Base-by-base conservation (phyloP, 2,329 filamentous ascomycete species). In the Fusarium concolor region DNA sequence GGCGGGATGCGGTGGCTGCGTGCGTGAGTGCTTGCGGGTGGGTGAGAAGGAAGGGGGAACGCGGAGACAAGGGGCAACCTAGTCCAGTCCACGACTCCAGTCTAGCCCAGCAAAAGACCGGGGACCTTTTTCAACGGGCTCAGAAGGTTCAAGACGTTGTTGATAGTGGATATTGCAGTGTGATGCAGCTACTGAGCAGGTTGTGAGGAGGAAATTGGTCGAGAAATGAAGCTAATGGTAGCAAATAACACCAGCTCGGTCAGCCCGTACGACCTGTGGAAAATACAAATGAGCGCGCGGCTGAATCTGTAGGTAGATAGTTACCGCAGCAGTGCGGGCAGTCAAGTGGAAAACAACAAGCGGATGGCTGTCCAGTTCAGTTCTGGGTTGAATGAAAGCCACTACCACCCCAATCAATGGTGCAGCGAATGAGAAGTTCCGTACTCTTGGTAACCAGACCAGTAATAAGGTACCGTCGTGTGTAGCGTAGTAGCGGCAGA, bases 41-140 rank as follows among this genome's bases (percentile, higher is more conserved):
- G 31, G 31, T 33, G 31, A 33, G 31, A 33, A 44, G 66, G 54
- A 67, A 63, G 69, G 62, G 61, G 62, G 56, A 42, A 50, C 66
- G 57, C 67, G 57, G 57, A 66, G 70, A 66, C 67, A 62, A 71
- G 70, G 70, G 69, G 70, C 35, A 65, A 35, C 42, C 56, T 35
- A 62, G 54, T 55, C 57, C 57, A 58, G 39, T 62, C 58, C 43
- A 57, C 49, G 22, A 24, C 22, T 50, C 45, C 37, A 58, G 65
- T 57, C 60, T 64, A 59, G 61, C 24, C 53, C 52, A 64, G 54
- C 44, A 24, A 45, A 59, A 46, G 54, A 61, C 45, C 28, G 31
- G 60, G 61, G 51, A 39, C 51, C 18, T 29, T 46, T 51, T 20
- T 20, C 58, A 59, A 65, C 44, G 22, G 37, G 31, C 24, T 45